phyloP scores from a whole-genome alignment of 768 basidiomycete species.

The Kondoa malvinella region DNA sequence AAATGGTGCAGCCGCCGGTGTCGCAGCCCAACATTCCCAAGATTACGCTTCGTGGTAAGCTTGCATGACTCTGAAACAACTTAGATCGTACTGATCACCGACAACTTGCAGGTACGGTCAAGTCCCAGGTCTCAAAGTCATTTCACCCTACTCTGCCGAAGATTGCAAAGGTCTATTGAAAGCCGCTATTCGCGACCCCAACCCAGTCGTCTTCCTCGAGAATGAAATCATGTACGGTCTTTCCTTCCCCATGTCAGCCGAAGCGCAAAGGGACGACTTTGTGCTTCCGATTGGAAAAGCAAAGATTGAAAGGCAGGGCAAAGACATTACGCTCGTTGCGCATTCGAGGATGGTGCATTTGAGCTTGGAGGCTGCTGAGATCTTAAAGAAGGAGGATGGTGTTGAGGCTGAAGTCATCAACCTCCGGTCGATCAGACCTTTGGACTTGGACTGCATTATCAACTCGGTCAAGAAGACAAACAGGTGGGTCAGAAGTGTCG shows the following conservation, averaged over 20 bases:
- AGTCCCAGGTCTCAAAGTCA: slow-evolving; percentile 89
- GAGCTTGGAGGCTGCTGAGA: slow-evolving; percentile 82
- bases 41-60: slow-evolving; percentile 95
- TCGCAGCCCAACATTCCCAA: slow-evolving; percentile 91
- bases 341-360: slow-evolving; percentile 98
- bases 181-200: slow-evolving; percentile 93
- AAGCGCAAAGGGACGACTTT: slow-evolving; percentile 91
- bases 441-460: slow-evolving; percentile 95
- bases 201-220: slow-evolving; percentile 95
- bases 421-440: slow-evolving; percentile 81
- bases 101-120: slow-evolving; percentile 30
- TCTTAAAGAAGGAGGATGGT: slow-evolving; percentile 73
- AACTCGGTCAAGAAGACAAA: slow-evolving; percentile 97
- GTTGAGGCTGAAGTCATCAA: slow-evolving; percentile 97
- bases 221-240: slow-evolving; percentile 99
- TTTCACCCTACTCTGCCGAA: slow-evolving; percentile 95
- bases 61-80: slow-evolving; percentile 27
- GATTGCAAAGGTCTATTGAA: slow-evolving; percentile 98
- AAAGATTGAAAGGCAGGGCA: slow-evolving; percentile 83
- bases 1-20: slow-evolving; percentile 94
- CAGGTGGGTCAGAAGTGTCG: slow-evolving; percentile 39
- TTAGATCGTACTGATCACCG: neutral
- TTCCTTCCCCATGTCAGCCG: slow-evolving; percentile 84
- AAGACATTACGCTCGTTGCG: slow-evolving; percentile 85
- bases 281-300: slow-evolving; percentile 90